Conservation (phyloP, 768 basidiomycete species). For the Austroboletus eburneus region DNA sequence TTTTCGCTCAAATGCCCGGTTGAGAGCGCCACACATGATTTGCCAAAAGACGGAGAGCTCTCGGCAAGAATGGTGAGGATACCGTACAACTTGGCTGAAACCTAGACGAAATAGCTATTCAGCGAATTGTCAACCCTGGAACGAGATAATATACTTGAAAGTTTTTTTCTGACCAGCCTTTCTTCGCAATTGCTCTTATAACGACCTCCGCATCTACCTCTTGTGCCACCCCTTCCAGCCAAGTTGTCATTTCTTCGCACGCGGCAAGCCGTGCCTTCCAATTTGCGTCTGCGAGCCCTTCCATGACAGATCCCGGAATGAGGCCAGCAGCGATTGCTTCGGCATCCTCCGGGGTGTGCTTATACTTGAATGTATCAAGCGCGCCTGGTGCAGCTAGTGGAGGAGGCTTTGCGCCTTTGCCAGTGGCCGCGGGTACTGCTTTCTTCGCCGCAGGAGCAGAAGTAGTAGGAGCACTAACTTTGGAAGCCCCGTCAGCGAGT, state of each 20-base stretch:
- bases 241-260: conserved; percentile 77
- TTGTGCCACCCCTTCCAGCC: conserved; percentile 69
- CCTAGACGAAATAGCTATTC: conserved; percentile 43
- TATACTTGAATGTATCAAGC: conserved; percentile 87
- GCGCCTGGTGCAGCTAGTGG: conserved; percentile 47
- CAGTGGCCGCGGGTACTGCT: conserved; percentile 34
- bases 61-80: conserved; percentile 72
- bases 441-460: conserved; percentile 41
- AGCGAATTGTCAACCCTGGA: neutral
- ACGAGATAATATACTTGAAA: conserved; percentile 65
- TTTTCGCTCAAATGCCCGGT: conserved; percentile 87
- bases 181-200: conserved; percentile 83
- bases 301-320: conserved; percentile 67
- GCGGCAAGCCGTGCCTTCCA: conserved; percentile 93
- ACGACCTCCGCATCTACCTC: conserved; percentile 83
- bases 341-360: conserved; percentile 88
- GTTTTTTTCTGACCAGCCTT: conserved; percentile 98
- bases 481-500: conserved; percentile 11
- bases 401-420: conserved; percentile 45
- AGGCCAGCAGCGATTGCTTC: conserved; percentile 69
- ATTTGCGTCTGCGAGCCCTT: conserved; percentile 77
- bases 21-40: conserved; percentile 77
- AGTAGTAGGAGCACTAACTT: conserved; percentile 26
- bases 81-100: conserved; percentile 84
- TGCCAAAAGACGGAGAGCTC: conserved; percentile 76